Evolutionary conservation across 805 yeast genomes (phyloP), one percentile per base, ranked within the genome.

Genomic region (Candida taoyuanica): DNA sequence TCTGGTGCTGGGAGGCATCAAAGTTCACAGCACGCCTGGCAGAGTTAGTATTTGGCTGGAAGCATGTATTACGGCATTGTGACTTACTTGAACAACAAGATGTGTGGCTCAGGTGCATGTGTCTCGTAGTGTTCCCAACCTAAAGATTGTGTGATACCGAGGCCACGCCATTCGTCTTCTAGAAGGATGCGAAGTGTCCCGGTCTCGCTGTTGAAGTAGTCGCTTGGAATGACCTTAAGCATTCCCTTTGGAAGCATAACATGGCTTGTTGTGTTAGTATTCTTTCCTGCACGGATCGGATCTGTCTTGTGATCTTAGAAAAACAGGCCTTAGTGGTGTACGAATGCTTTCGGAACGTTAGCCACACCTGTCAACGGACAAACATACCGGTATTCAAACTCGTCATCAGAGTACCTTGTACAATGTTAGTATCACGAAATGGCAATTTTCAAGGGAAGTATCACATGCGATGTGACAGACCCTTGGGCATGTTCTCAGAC

Each of bases 111-210:
- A 31, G 99, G 99, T 1, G 98, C 65, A 60, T 93, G 98, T 29
- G 96, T 89, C 56, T 93, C 98, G 58, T 91, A 93, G 62, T 93
- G 98, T 38, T 74, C 93, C 98, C 98, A 93, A 1, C 98, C 98
- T 44, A 93, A 68, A 26, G 95, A 85, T 62, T 93, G 99, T 6
- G 98, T 93, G 54, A 93, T 88, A 3, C 99, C 99, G 34, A 93
- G 67, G 1, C 97, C 98, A 61, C 99, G 74, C 99, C 99, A 93
- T 63, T 93, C 99, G 50, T 93, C 98, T 61, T 93, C 99, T 34
- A 84, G 64, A 28, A 93, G 67, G 31, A 93, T 86, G 49, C 96
- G 78, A 51, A 93, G 70, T 0, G 98, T 93, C 5, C 98, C 98
- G 3, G 95, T 86, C 42, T 89, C 95, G 2, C 88, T 79, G 55